Evolutionary conservation across 1,284 basidiomycete species (phyloP).

Genomic region (Ganoderma meredithae): DNA sequence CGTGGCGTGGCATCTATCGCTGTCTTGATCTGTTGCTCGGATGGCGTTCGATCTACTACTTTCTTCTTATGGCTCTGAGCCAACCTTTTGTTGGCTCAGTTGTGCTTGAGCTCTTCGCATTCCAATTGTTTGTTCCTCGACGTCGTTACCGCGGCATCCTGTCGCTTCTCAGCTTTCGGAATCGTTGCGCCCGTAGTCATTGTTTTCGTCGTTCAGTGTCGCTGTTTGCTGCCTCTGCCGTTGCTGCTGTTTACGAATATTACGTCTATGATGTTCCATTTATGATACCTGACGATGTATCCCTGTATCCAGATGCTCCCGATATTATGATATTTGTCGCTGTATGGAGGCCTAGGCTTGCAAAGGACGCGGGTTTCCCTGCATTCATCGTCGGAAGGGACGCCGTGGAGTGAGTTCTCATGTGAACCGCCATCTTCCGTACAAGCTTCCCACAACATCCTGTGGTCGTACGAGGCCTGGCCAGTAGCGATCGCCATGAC

Average conservation of each 20-base stretch:
- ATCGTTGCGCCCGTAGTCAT: slow-evolving; percentile 11
- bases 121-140: slow-evolving; percentile 1
- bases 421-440: not conserved
- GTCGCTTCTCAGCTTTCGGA: slow-evolving; percentile 13
- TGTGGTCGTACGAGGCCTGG: not conserved
- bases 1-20: slow-evolving; percentile 30
- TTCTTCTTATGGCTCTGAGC: slow-evolving; percentile 11
- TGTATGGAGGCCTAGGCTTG: not conserved
- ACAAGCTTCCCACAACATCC: slow-evolving; percentile 3
- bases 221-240: slow-evolving; percentile 24
- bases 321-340: slow-evolving; percentile 13
- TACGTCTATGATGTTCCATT: slow-evolving; percentile 28
- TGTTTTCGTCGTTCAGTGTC: slow-evolving; percentile 24
- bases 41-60: slow-evolving; percentile 24
- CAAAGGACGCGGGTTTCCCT: not conserved
- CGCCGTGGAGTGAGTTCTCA: not conserved
- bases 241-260: slow-evolving; percentile 27
- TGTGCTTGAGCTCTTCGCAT: slow-evolving; percentile 5
- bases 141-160: slow-evolving; percentile 1
- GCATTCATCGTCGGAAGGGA: not conserved
- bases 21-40: slow-evolving; percentile 26
- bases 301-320: slow-evolving; percentile 22
- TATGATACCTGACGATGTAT: slow-evolving; percentile 29
- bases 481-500: slow-evolving; percentile 10
- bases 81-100: slow-evolving; percentile 6